Conservation (phyloP, 176 grass and related monocot species). For the Cenchrus purpureus region DNA sequence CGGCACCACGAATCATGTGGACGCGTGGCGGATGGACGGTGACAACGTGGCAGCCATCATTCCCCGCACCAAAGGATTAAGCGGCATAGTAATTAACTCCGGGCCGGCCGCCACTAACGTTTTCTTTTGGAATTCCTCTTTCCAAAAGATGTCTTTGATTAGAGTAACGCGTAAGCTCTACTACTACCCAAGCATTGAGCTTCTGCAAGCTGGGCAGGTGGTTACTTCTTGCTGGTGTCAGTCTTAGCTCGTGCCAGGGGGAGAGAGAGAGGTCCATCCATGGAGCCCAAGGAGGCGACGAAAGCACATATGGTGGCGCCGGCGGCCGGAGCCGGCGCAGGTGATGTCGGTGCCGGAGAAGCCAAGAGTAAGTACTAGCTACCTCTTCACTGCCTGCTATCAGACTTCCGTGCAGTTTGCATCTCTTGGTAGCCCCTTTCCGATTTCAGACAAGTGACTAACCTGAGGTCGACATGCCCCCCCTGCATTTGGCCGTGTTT, state of each 20-base stretch:
- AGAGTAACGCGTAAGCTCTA: constrained; percentile 5
- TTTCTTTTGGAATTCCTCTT: not conserved
- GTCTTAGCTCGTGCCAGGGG: not conserved
- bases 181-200: not conserved
- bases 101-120: not conserved
- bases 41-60: constrained; percentile 16
- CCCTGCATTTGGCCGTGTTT: too few relatives aligned
- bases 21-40: constrained; percentile 12
- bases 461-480: not conserved
- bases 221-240: too few relatives aligned
- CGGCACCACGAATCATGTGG: not conserved
- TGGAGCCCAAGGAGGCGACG: constrained; percentile 20
- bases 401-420: not conserved
- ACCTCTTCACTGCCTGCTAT: not conserved
- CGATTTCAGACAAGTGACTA: not conserved
- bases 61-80: not conserved
- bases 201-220: not conserved
- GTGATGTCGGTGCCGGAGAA: not conserved
- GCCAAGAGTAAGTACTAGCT: constrained; percentile 10
- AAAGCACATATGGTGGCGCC: not conserved
- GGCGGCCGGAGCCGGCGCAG: constrained; percentile 2
- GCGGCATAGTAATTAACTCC: not conserved
- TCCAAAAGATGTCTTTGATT: constrained; percentile 5
- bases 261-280: not conserved
- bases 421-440: not conserved